Conservation (phyloP, 1,284 basidiomycete genomes). For the Apiotrichum montevideense region DNA sequence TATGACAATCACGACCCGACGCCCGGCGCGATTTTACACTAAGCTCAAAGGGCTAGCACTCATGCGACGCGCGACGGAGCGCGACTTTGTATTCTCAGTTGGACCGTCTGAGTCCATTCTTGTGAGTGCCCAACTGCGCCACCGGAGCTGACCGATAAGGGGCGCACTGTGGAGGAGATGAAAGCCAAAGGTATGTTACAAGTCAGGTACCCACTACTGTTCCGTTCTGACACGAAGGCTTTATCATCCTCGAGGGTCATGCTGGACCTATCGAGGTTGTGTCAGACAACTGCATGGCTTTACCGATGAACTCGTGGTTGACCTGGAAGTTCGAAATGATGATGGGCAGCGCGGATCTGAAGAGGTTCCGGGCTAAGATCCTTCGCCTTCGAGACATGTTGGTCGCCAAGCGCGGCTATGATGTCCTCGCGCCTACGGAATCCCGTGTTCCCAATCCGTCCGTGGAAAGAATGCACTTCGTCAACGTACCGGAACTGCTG, state of each 20-base stretch:
- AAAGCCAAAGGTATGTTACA: slow-evolving; percentile 8
- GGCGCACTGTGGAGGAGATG: slow-evolving; percentile 12
- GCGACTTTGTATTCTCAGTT: slow-evolving; percentile 18
- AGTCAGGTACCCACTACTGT: too few relatives aligned
- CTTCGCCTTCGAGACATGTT: slow-evolving; percentile 3
- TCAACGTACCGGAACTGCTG: not conserved
- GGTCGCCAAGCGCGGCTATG: not conserved
- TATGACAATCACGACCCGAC: slow-evolving; percentile 14
- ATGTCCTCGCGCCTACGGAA: slow-evolving; percentile 1
- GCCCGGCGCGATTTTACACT: slow-evolving; percentile 18
- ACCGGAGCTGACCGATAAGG: not conserved
- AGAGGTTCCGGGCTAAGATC: slow-evolving; percentile 1
- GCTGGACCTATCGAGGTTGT: slow-evolving; percentile 16
- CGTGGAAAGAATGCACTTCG: slow-evolving; percentile 3
- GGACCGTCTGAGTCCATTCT: slow-evolving; percentile 9
- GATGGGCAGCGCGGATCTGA: slow-evolving; percentile 1
- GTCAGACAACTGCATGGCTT: slow-evolving; percentile 2
- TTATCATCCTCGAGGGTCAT: slow-evolving; percentile 18
- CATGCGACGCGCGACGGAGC: slow-evolving; percentile 17
- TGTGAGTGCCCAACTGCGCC: not conserved
- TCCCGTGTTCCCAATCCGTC: not conserved
- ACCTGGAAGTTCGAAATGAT: slow-evolving; percentile 16
- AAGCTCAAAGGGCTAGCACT: slow-evolving; percentile 1
- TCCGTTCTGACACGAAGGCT: slow-evolving; percentile 4
- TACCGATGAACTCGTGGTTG: slow-evolving; percentile 14